Evolutionary conservation across 2,329 filamentous ascomycete genomes (phyloP).

Genomic region (Nannizzia gypsea): DNA sequence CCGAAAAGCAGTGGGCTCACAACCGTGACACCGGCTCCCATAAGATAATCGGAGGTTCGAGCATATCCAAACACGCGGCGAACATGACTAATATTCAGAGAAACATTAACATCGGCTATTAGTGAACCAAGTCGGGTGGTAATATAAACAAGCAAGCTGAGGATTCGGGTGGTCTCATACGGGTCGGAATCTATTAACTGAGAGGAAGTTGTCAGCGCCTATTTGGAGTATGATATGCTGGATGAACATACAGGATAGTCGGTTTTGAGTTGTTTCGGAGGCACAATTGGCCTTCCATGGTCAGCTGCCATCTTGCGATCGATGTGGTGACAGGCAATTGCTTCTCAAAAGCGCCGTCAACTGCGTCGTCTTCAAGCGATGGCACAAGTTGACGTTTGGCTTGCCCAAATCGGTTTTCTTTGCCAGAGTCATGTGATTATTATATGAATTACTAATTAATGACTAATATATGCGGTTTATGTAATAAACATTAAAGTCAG

Average conservation of each 20-base stretch:
- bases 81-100: slow-evolving; percentile 56
- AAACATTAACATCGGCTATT: background rate
- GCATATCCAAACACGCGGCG: slow-evolving; percentile 82
- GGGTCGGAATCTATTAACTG: slow-evolving; percentile 99
- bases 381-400: background rate
- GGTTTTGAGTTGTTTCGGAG: slow-evolving; percentile 66
- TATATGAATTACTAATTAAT: background rate
- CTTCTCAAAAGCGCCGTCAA: background rate
- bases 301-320: slow-evolving; percentile 26
- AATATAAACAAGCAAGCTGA: too few species aligned
- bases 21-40: slow-evolving; percentile 56
- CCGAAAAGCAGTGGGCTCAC: slow-evolving; percentile 62
- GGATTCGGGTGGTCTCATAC: slow-evolving; percentile 45
- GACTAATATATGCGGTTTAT: too few species aligned
- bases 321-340: slow-evolving; percentile 5
- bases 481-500: background rate
- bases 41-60: slow-evolving; percentile 67
- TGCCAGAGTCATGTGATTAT: background rate
- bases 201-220: slow-evolving; percentile 10
- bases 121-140: background rate
- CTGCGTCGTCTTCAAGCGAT: background rate
- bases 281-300: slow-evolving; percentile 42
- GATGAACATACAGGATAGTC: slow-evolving; percentile 66
- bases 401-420: background rate
- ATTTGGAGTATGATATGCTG: slow-evolving; percentile 1